Evolutionary conservation across 257 asterid species (phyloP), one percentile per base, ranked within the genome.

Genomic region (Solanum virginianum): DNA sequence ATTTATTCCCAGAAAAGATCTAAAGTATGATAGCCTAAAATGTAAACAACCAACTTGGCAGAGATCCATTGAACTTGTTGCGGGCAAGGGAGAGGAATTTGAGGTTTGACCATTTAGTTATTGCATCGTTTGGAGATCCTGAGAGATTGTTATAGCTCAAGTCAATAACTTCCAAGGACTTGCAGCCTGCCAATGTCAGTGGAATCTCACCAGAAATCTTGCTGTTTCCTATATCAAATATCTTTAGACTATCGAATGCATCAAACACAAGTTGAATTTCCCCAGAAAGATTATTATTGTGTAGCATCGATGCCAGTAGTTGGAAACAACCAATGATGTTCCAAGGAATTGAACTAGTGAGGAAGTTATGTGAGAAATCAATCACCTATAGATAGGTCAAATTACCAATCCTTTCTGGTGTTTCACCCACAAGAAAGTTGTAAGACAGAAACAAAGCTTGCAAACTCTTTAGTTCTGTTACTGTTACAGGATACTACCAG

Each of bases 211-310:
- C 98, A 8, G 97, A 93, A 41, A 96, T 94, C 71, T 70, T 90
- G 82, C 94, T 95, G 90, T 90, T 91, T 82, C 98, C 90, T 14
- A 96, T 88, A 66, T 90, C 92, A 90, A 96, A 87, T 82, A 95
- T 88, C 87, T 89, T 94, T 87, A 96, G 84, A 88, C 98, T 94
- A 85, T 96, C 98, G 89, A 96, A 85, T 2, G 99, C 99, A 36
- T 96, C 99, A 10, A 96, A 95, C 93, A 95, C 99, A 0, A 97
- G 99, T n/a, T 92, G 98, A 60, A 96, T 92, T 88, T 92, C 97
- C 17, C 98, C 99, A 4, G 99, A 95, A 65, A 96, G 92, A 85
- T 94, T 93, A 90, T 96, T 96, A 90, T 89, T 87, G 90, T 90
- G 93, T 62, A 96, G 90, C 85, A 88, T 88, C 92, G 95, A 70